A percentile compares a stretch with the other conserved stretches of the same genome.
Conservation (phyloP, 1,284 basidiomycete species). For the Malassezia arunalokei region DNA sequence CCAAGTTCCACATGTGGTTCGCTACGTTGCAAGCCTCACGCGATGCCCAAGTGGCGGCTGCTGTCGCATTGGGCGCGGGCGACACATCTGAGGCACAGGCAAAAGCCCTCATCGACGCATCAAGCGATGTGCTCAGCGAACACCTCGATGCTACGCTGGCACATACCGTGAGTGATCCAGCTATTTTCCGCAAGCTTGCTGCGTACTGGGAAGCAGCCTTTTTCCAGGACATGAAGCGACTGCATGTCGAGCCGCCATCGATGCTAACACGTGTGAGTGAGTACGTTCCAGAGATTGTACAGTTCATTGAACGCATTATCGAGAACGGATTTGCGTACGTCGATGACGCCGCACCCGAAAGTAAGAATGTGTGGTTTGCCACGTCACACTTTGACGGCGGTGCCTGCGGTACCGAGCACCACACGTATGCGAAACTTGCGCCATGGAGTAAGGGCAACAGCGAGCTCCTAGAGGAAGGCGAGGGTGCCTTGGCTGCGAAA, state of each 20-base stretch:
- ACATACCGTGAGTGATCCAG: slow-evolving; percentile 70
- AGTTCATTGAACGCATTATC: slow-evolving; percentile 75
- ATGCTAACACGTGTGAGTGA: slow-evolving; percentile 90
- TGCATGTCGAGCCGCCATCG: slow-evolving; percentile 76
- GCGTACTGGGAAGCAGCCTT: slow-evolving; percentile 81
- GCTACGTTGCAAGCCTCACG: slow-evolving; percentile 33
- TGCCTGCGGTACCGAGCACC: slow-evolving; percentile 34
- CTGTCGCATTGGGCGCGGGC: slow-evolving; percentile 28
- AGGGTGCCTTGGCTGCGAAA: slow-evolving; percentile 61
- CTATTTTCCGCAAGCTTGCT: slow-evolving; percentile 70
- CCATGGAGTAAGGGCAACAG: slow-evolving; percentile 89
- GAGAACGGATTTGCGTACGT: slow-evolving; percentile 77
- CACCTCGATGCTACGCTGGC: slow-evolving; percentile 48
- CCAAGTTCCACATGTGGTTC: slow-evolving; percentile 42
- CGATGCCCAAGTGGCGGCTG: slow-evolving; percentile 34
- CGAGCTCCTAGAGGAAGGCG: slow-evolving; percentile 79
- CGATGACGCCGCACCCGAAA: slow-evolving; percentile 25
- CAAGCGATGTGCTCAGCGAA: slow-evolving; percentile 34
- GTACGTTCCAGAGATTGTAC: slow-evolving; percentile 87
- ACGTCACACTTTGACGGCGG: slow-evolving; percentile 70
- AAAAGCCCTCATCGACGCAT: slow-evolving; percentile 26
- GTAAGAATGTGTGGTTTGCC: slow-evolving; percentile 72
- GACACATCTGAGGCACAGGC: slow-evolving; percentile 21
- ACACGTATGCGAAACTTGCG: slow-evolving; percentile 83
- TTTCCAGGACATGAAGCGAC: slow-evolving; percentile 80